phyloP scores from a whole-genome alignment of 2,329 filamentous ascomycete genomes.

The Neopestalotiopsis rosae region DNA sequence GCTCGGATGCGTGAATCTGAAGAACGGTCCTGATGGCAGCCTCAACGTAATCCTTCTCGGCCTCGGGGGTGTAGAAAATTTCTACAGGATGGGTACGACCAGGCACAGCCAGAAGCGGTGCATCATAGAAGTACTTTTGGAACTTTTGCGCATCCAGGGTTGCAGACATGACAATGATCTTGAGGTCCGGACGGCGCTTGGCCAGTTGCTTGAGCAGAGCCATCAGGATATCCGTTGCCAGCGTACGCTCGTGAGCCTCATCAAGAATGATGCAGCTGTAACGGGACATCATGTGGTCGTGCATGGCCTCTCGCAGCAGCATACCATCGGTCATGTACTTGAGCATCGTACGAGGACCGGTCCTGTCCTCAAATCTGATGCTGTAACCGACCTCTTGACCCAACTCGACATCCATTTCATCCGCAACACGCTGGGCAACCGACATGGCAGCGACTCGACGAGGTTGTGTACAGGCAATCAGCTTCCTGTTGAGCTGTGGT shows the following conservation, averaged over 20 bases:
- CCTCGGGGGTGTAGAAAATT: conserved; percentile 97
- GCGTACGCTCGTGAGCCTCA: conserved; percentile 96
- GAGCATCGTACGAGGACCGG: conserved; percentile 83
- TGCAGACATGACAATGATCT: conserved; percentile 99
- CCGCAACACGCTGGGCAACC: conserved; percentile 94
- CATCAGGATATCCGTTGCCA: conserved; percentile 97
- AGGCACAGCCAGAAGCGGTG: conserved; percentile 90
- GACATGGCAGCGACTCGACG: conserved; percentile 98
- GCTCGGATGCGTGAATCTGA: conserved; percentile 93
- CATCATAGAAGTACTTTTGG: conserved; percentile 94
- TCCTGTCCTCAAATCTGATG: conserved; percentile 98
- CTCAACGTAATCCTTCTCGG: conserved; percentile 96
- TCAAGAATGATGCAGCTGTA: conserved; percentile 99
- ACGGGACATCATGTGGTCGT: conserved; percentile 87
- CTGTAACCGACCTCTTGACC: conserved; percentile 98
- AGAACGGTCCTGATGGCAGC: conserved; percentile 92
- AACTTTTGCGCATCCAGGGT: conserved; percentile 98
- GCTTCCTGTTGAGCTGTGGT: conserved; percentile 82
- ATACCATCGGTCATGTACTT: conserved; percentile 99
- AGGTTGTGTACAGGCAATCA: conserved; percentile 96
- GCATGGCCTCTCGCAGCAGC: conserved; percentile 94
- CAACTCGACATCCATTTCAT: conserved; percentile 92
- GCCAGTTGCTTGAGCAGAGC: conserved; percentile 92
- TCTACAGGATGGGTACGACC: conserved; percentile 96
- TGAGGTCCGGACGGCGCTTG: conserved; percentile 81